Evolutionary conservation across 2,329 filamentous ascomycete genomes (phyloP).

Genomic region (Penicillium frequentans): DNA sequence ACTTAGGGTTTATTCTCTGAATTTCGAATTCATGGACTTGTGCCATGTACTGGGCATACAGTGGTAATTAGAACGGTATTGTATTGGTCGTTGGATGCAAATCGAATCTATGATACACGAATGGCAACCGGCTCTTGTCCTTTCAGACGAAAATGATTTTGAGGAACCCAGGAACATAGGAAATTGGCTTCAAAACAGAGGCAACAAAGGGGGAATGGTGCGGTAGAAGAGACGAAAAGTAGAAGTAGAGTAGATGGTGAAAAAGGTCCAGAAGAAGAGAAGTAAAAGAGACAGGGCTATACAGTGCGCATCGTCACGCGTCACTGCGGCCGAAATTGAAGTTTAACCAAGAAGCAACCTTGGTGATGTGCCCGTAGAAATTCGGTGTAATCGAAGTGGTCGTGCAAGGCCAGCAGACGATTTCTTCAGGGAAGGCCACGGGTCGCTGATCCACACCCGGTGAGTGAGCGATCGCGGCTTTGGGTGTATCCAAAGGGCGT

Average conservation of each 20-base stretch:
- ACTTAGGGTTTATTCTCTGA: neutral
- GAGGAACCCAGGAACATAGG: conserved; percentile 27
- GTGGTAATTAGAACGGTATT: conserved; percentile 22
- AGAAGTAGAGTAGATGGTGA: conserved; percentile 16
- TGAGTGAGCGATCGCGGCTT: conserved; percentile 16
- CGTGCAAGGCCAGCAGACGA: conserved; percentile 26
- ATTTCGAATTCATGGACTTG: neutral
- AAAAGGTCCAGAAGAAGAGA: neutral
- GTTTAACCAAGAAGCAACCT: neutral
- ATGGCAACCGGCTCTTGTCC: conserved; percentile 24
- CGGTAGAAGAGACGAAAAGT: conserved; percentile 20
- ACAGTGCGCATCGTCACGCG: neutral
- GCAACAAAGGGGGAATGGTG: conserved; percentile 19
- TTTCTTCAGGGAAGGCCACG: conserved; percentile 13
- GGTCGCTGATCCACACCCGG: conserved; percentile 19
- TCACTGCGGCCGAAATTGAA: neutral
- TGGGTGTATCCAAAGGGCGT: conserved; percentile 9
- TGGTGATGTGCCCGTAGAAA: neutral
- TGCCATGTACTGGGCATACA: neutral
- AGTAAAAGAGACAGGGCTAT: conserved; percentile 2
- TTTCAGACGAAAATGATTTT: conserved; percentile 15
- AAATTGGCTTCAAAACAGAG: conserved; percentile 28
- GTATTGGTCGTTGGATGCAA: conserved; percentile 27
- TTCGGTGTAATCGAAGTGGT: conserved; percentile 9
- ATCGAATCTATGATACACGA: conserved; percentile 38